Evolutionary conservation across 345 rosid genomes (phyloP), one percentile per base, ranked within the genome.

Genomic region (Populus pruinosa): DNA sequence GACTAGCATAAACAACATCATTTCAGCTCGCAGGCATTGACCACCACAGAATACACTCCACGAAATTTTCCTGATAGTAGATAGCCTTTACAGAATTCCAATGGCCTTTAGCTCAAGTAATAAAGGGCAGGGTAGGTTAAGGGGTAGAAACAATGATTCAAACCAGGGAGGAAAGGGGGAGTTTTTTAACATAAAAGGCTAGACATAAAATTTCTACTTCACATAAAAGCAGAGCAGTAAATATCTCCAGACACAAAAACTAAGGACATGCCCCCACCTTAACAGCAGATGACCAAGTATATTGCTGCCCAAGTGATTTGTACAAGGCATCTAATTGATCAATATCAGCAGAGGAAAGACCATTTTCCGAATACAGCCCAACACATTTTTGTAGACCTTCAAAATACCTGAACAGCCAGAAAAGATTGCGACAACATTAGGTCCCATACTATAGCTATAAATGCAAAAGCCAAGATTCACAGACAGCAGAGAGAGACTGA

Each of bases 351-450:
- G 91, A 79, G 13, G 99, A 85, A 83, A 89, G 91, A 41, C 93
- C 91, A 82, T 76, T 79, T 84, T 90, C 91, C 38, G 87, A 86
- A 83, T 82, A 86, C 69, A 93, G 78, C 29, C 86, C 92, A 70
- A 87, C 84, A 82, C 98, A 93, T 78, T 87, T 91, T 78, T 96
- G 99, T 77, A 96, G 89, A 72, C 98, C 97, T 83, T 94, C 97
- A 81, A 88, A 90, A 84, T 90, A 94, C 76, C 99, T 96, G 93
- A 82, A 84, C 36, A 71, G 62, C 75, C 13, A 27, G 56, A 29
- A 47, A 25, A 31, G 65, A 47, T 67, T n/a, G 56, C 4, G 73
- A 66, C 53, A 47, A 47, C 6, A 76, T 68, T 25, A 72, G 33
- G n/a, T 70, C 38, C 44, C 73, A 41, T 21, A 31, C 71, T 36